Base-by-base conservation (phyloP, 306 rosid species). In the Lupinus albus region DNA sequence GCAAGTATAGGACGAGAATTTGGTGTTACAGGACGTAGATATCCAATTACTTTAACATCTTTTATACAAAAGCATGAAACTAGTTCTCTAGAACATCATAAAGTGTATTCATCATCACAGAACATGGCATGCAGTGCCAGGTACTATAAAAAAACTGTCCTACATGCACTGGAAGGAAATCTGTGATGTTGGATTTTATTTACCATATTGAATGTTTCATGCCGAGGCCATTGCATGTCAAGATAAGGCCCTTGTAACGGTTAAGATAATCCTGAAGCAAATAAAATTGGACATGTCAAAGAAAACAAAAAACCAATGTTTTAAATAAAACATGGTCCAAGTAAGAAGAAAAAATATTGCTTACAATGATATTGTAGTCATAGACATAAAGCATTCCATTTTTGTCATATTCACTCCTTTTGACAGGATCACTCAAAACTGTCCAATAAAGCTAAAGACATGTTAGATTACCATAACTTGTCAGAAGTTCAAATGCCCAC, bases 191-290 rank as follows among this genome's bases (percentile, higher is more conserved):
- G 35, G 14, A 64, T 25, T 58, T 53, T 7, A 49, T 75, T 80
- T 80, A 94, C 96, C 85, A 88, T 20, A 84, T 84, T 8, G 97
- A 85, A 66, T 87, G 97, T 80, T 82, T 86, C 42, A 94, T 69
- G 76, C 99, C 99, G 17, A 94, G 95, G 68, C 99, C 99, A 70
- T 91, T 94, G 76, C 99, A 94, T 1, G 99, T 94, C 88, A 94
- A 81, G 82, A 94, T 86, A 54, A 94, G 99, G 56, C 99, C 96
- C 81, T 90, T 94, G 86, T 90, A 81, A 45, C 97, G 92, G 78
- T 91, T 79, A 39, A 94, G 96, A 81, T 94, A 90, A 74, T 94
- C 99, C 99, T 94, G 86, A 74, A 72, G 28, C 50, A 39, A 64
- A 81, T 41, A 4, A n/a, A 57, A 39, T 6, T 17, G 12, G 67